phyloP scores from a whole-genome alignment of 495 filamentous ascomycete species.

The Aspergillus mulundensis region DNA sequence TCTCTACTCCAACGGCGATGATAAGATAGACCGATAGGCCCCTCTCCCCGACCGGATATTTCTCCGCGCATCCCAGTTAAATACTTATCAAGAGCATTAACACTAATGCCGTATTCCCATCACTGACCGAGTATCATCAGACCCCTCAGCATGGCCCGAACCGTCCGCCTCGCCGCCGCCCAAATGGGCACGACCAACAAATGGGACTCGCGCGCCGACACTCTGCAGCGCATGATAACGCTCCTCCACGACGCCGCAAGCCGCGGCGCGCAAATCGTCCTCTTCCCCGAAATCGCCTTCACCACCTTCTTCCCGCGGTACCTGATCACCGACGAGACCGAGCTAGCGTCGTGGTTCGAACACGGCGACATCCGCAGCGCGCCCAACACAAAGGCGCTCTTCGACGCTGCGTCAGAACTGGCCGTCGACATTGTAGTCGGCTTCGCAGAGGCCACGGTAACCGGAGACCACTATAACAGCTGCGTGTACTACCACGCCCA shows the following conservation, averaged over 20 bases:
- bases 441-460: conserved; percentile 35
- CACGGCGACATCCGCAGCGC: conserved; percentile 33
- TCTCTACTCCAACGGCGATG: conserved; percentile 1
- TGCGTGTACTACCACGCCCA: conserved; percentile 44
- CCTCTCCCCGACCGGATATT: neutral
- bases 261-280: conserved; percentile 37
- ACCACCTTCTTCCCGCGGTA: conserved; percentile 50
- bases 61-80: conserved; percentile 4
- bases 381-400: conserved; percentile 39
- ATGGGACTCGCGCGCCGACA: conserved; percentile 28
- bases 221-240: conserved; percentile 36
- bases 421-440: conserved; percentile 46
- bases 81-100: neutral
- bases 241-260: conserved; percentile 35
- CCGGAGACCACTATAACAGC: conserved; percentile 41
- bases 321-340: conserved; percentile 30
- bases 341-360: conserved; percentile 44
- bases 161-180: conserved; percentile 37
- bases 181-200: conserved; percentile 40
- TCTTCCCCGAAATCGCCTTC: conserved; percentile 46
- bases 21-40: neutral
- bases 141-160: conserved; percentile 23
- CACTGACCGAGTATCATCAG: neutral
- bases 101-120: neutral
- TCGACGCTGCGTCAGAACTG: conserved; percentile 37